These are phyloP conservation scores for Puccinellia tenuiflora DNA, from an alignment of 176 grass and related monocot species.

Conservation along the genomic window DNA sequence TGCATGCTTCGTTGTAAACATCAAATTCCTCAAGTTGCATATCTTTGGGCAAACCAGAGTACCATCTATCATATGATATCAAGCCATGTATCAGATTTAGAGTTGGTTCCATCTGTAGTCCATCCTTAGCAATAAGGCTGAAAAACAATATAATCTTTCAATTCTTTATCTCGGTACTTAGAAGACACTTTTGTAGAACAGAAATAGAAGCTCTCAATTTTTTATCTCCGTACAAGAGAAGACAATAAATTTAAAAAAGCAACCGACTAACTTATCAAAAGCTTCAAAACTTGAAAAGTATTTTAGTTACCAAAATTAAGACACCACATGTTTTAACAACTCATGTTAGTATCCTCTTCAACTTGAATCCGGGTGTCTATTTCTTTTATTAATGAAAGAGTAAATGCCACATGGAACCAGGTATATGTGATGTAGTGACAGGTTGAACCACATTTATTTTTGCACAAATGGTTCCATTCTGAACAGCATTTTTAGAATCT, in stretches of 20 bases:
- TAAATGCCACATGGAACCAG: neutral
- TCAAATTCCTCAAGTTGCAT: slow-evolving; percentile 55
- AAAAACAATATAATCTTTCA: slow-evolving; percentile 17
- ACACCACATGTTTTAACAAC: neutral
- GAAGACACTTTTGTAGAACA: neutral
- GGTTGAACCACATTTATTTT: neutral
- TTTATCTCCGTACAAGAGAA: no score
- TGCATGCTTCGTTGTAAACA: slow-evolving; percentile 20
- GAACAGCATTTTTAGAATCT: neutral
- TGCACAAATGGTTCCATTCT: neutral
- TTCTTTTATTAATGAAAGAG: neutral
- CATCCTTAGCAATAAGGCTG: slow-evolving; percentile 36
- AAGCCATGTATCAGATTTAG: slow-evolving; percentile 66
- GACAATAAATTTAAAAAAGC: neutral
- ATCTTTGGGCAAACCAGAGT: slow-evolving; percentile 55
- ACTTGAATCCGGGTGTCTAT: neutral
- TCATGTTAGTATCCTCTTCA: neutral
- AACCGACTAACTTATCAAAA: neutral
- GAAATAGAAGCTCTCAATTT: no score
- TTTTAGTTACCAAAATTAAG: neutral
- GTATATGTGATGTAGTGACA: neutral
- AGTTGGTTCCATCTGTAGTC: slow-evolving; percentile 40
- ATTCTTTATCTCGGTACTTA: neutral
- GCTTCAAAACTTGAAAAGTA: neutral
- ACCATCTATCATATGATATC: slow-evolving; percentile 66